Evolutionary conservation across 345 rosid species (phyloP), one percentile per base, ranked within the genome.

Genomic region (Aethionema arabicum): DNA sequence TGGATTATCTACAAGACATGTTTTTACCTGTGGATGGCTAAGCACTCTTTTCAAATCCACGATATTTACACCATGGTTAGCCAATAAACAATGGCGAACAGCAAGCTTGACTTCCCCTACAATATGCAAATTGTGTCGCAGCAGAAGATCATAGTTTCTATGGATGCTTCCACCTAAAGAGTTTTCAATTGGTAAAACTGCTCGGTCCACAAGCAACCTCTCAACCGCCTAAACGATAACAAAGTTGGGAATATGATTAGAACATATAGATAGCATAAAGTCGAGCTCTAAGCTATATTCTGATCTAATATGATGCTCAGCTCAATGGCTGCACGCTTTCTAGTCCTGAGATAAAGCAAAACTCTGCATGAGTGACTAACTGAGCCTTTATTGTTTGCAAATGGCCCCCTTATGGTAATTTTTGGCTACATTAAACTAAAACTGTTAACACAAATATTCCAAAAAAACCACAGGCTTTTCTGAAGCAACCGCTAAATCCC

Each of bases 121-220:
- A 57, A 93, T 93, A 70, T 93, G 97, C 79, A 93, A 78, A 67
- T 82, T 80, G 69, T 93, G 99, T 32, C 96, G 83, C 38, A 93
- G 87, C 67, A 93, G 78, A 39, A 93, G 95, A 68, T 93, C 98
- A 57, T 88, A 91, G 74, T 91, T 88, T 78, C 98, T 77, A 68
- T 93, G 99, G 68, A 93, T 93, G 79, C 99, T 93, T 64, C 99
- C 99, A 56, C 97, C 99, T 63, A 93, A 72, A 48, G 99, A 90
- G 78, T 93, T 93, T 82, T 93, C 99, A 46, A 93, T 87, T 0
- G 99, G 99, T 58, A 90, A 81, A 72, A 93, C 88, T 31, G 97
- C 99, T 76, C 99, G 68, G 60, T 90, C 97, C 49, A 90, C 99
- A 63, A 90, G 79, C 99, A 95, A 93, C 65, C 83, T 57, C 66